phyloP scores from a whole-genome alignment of 2,329 filamentous ascomycete genomes.

The Acarospora socialis region DNA sequence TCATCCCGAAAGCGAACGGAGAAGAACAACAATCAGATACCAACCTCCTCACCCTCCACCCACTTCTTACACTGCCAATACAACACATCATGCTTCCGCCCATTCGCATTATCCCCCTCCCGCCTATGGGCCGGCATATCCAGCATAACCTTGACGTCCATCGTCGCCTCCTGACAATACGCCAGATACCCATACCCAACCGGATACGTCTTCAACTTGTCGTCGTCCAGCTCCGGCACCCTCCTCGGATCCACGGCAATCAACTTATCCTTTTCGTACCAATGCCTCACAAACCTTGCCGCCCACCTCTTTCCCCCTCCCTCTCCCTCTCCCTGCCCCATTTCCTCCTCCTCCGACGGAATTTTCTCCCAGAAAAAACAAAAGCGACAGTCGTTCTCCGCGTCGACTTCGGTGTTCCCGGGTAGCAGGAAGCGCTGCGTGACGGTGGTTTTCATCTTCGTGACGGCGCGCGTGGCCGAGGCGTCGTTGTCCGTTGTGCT shows the following conservation, averaged over 20 bases:
- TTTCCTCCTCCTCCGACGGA: too few relatives aligned
- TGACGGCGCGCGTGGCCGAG: constrained; percentile 28
- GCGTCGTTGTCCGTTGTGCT: constrained; percentile 29
- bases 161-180: constrained; percentile 30
- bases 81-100: constrained; percentile 32
- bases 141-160: constrained; percentile 29
- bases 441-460: constrained; percentile 38
- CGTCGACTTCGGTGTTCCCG: constrained; percentile 30
- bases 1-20: too few relatives aligned
- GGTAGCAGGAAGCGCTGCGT: constrained; percentile 34
- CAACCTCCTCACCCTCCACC: constrained; percentile 28
- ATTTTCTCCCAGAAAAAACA: constrained; percentile 34
- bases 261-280: constrained; percentile 41
- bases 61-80: constrained; percentile 31
- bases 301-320: constrained; percentile 28
- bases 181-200: constrained; percentile 32
- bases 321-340: too few relatives aligned
- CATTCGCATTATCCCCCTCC: constrained; percentile 21
- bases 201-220: constrained; percentile 27
- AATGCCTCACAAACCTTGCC: constrained; percentile 32
- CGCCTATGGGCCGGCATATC: constrained; percentile 34
- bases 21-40: too few relatives aligned
- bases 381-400: constrained; percentile 34
- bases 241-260: constrained; percentile 30
- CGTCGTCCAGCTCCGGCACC: constrained; percentile 28